Base-by-base conservation (phyloP, 768 basidiomycete genomes). In the Tremella mesenterica region DNA sequence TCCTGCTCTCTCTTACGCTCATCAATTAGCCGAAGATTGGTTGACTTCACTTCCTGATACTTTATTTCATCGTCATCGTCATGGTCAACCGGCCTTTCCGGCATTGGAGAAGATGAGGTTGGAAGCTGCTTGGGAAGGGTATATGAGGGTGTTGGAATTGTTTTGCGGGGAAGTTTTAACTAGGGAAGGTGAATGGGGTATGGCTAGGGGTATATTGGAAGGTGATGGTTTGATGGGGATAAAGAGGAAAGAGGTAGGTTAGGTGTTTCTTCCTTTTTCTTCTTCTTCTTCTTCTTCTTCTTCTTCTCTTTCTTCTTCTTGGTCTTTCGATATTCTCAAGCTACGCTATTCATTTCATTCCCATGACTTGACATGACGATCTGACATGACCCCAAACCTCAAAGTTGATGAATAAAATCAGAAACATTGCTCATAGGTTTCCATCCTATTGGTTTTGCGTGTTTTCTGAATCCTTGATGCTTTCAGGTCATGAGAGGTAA, bases 201-300 rank as follows among this genome's bases (percentile, higher is more conserved):
- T 70, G 68, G 68, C 65, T 1, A 56, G 68, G 44, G 60, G 54
- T 21, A 62, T 70, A 20, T 45, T 70, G 36, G 68, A 67, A 28
- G 61, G 65, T 13, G 68, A 70, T 21, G 47, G 28, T 3, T 51
- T 70, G 4, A 59, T 70, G 59, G 44, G 56, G 16, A 60, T 61
- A 23, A 67, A 63, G 56, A 54, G 65, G 25, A 70, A 70, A 50
- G 68, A 70, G 52, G 67, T n/a, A 23, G 8, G n/a, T 66, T 51
- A 57, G 67, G 54, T 2, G 13, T 9, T 13, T 43, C 44, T 16
- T 7, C 44, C 47, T 27, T 3, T 16, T 4, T 16, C 47, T 16
- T 12, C 25, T 28, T 9, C 28, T 28, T 27, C 23, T 18, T 23
- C 47, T 16, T 4, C 38, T 41, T 41, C 38, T 4, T 41, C 38